phyloP scores from a whole-genome alignment of 2,329 filamentous ascomycete genomes.

The Talaromyces marneffei region DNA sequence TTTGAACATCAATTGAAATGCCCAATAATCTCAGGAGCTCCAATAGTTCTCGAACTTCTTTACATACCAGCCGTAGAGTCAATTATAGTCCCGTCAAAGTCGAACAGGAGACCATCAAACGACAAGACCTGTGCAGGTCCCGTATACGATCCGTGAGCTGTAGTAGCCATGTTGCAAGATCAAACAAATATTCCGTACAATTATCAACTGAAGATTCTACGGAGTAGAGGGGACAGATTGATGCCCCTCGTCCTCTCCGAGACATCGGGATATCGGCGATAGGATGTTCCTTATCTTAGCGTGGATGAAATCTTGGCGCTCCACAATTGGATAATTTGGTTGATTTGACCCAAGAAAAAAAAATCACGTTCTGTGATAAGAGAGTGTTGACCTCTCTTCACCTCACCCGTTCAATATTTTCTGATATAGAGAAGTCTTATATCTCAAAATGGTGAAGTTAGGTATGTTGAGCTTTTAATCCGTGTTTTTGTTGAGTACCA shows the following conservation, averaged over 20 bases:
- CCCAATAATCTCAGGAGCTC: background rate
- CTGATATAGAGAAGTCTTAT: background rate
- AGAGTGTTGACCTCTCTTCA: background rate
- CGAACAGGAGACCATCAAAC: constrained; percentile 42
- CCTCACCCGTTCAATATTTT: background rate
- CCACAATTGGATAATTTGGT: constrained; percentile 11
- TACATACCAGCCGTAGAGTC: constrained; percentile 42
- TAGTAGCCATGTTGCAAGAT: constrained; percentile 22
- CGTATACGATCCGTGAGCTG: constrained; percentile 33
- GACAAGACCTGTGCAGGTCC: constrained; percentile 34
- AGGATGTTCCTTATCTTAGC: constrained; percentile 24
- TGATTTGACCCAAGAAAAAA: background rate
- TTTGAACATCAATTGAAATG: background rate
- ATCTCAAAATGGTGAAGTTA: constrained; percentile 34
- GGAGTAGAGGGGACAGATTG: background rate
- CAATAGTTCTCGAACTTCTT: background rate
- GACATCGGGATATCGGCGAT: constrained; percentile 32
- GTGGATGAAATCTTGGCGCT: constrained; percentile 29
- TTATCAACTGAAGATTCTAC: background rate
- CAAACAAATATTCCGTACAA: background rate
- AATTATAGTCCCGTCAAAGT: constrained; percentile 46
- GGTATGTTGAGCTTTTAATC: constrained; percentile 23
- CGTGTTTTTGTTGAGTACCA: background rate
- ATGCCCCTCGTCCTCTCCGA: background rate
- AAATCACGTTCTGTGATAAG: constrained; percentile 6